phyloP scores from a whole-genome alignment of 2,329 filamentous ascomycete species.

The Penicillium occitanis region DNA sequence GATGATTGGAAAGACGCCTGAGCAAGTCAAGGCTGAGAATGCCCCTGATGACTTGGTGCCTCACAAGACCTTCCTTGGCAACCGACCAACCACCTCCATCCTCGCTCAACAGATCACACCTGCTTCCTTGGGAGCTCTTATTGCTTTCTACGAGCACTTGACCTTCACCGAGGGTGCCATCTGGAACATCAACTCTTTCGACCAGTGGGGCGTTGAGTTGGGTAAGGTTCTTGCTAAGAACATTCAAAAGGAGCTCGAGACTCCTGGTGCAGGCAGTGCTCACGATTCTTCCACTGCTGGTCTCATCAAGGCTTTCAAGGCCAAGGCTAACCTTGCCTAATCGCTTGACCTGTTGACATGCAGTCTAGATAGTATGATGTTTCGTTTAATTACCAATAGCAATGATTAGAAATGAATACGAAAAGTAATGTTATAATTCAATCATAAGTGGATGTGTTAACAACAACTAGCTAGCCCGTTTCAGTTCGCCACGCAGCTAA shows the following conservation, averaged over 20 bases:
- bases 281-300: slow-evolving; percentile 89
- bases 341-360: slow-evolving; percentile 14
- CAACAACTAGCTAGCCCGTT: not conserved
- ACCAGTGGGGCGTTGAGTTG: slow-evolving; percentile 99
- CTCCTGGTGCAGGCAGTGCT: slow-evolving; percentile 63
- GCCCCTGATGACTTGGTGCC: slow-evolving; percentile 64
- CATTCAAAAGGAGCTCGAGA: slow-evolving; percentile 80
- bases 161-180: slow-evolving; percentile 97
- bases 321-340: slow-evolving; percentile 56
- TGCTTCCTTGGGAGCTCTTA: slow-evolving; percentile 86
- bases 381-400: not conserved
- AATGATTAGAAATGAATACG: slow-evolving; percentile 18
- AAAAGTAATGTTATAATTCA: slow-evolving; percentile 11
- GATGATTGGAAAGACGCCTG: slow-evolving; percentile 55
- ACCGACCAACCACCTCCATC: slow-evolving; percentile 94
- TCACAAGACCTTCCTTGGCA: slow-evolving; percentile 99
- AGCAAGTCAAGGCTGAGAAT: slow-evolving; percentile 50
- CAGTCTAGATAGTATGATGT: not conserved
- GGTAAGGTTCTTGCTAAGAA: slow-evolving; percentile 96
- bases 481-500: slow-evolving; percentile 1
- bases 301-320: slow-evolving; percentile 90
- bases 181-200: slow-evolving; percentile 99
- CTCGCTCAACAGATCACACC: slow-evolving; percentile 92
- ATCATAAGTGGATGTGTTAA: not conserved
- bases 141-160: slow-evolving; percentile 98